Percentiles rank a stretch among this genome's conserved stretches.
Conservation (phyloP, 768 basidiomycete species). For the Psilocybe tampanensis region DNA sequence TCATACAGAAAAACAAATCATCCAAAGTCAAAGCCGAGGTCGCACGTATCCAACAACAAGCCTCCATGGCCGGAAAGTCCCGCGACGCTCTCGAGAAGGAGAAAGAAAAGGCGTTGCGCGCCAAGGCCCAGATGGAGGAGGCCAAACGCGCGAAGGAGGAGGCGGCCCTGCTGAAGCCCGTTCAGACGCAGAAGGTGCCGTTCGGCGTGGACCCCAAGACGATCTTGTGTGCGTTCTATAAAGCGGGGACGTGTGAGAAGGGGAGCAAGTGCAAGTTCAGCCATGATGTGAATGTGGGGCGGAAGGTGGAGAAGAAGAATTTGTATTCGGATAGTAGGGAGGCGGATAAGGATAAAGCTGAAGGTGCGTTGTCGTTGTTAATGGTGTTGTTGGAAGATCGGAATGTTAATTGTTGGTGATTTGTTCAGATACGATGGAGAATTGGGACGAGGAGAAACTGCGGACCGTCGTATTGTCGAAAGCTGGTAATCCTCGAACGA, state of each 20-base stretch:
- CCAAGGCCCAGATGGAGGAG: constrained; percentile 75
- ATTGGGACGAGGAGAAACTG: constrained; percentile 96
- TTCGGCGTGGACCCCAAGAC: constrained; percentile 98
- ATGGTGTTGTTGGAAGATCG: too few relatives aligned
- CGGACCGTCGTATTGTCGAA: constrained; percentile 85
- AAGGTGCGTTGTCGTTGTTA: constrained; percentile 46
- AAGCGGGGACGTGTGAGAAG: constrained; percentile 92
- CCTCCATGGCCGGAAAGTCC: constrained; percentile 76
- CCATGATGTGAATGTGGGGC: constrained; percentile 84
- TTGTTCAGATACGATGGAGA: constrained; percentile 89
- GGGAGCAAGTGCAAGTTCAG: constrained; percentile 97
- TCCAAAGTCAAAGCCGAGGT: constrained; percentile 90
- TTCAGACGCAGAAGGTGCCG: constrained; percentile 83
- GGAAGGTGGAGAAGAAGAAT: constrained; percentile 96
- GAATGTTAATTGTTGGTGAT: too few relatives aligned
- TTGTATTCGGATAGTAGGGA: constrained; percentile 88
- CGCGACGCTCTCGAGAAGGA: constrained; percentile 81
- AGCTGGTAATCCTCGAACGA: constrained; percentile 87
- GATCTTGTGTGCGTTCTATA: constrained; percentile 88
- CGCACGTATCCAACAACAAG: constrained; percentile 77
- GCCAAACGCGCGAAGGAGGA: constrained; percentile 87
- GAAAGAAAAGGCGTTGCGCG: constrained; percentile 76
- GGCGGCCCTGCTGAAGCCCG: constrained; percentile 79
- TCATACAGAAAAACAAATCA: constrained; percentile 86
- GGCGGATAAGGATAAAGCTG: constrained; percentile 73